A percentile compares a stretch with the other conserved stretches of the same genome.
phyloP scores from a whole-genome alignment of 2,329 filamentous ascomycete species.

The Neofusicoccum umdonicola region DNA sequence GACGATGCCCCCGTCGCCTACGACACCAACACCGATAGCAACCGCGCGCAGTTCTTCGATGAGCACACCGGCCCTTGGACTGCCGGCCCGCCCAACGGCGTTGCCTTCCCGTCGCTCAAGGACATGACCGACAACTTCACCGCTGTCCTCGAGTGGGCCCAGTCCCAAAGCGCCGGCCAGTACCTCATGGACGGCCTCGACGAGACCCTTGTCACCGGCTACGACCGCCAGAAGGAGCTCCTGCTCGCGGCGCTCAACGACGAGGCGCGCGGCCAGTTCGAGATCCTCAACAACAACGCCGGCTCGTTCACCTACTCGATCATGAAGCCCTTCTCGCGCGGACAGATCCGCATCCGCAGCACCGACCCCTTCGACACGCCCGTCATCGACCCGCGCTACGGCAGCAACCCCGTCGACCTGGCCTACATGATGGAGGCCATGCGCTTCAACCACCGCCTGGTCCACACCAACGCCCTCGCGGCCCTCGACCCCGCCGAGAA shows the following conservation, averaged over 20 bases:
- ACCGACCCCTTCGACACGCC: constrained; percentile 26
- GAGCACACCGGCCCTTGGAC: constrained; percentile 13
- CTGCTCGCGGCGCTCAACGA: constrained; percentile 1
- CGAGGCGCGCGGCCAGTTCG: constrained; percentile 4
- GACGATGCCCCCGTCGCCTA: constrained; percentile 19
- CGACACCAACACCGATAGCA: constrained; percentile 1
- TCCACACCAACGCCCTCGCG: constrained; percentile 18
- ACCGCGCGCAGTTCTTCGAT: neutral
- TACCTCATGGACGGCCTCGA: neutral
- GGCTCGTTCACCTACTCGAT: constrained; percentile 11
- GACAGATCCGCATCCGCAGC: constrained; percentile 25
- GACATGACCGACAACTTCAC: constrained; percentile 12
- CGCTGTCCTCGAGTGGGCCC: neutral
- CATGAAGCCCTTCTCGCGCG: constrained; percentile 27
- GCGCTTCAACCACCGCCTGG: constrained; percentile 23
- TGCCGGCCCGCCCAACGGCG: constrained; percentile 14
- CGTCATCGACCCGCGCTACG: constrained; percentile 25
- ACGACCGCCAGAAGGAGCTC: constrained; percentile 15
- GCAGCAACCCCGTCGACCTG: constrained; percentile 27
- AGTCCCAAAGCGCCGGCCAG: neutral
- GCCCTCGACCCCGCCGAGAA: constrained; percentile 27
- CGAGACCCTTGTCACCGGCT: constrained; percentile 9
- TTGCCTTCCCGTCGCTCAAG: constrained; percentile 17
- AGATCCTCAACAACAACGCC: constrained; percentile 18
- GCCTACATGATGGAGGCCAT: constrained; percentile 25